Conservation (phyloP, 345 rosid species). For the Eutrema heterophyllum region DNA sequence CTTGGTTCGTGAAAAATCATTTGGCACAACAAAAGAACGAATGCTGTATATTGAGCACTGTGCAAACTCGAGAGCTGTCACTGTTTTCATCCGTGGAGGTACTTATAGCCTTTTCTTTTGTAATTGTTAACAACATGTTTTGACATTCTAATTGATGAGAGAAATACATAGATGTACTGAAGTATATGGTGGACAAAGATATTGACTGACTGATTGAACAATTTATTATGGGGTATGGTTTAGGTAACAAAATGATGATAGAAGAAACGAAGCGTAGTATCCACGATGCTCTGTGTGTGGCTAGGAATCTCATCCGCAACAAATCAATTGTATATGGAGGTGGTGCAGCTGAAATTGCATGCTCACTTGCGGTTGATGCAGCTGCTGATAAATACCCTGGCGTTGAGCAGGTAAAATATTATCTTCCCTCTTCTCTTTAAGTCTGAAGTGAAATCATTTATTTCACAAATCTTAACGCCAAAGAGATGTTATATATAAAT, state of each 20-base stretch:
- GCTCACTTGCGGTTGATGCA: conserved; percentile 85
- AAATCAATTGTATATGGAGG: conserved; percentile 96
- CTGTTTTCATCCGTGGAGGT: conserved; percentile 97
- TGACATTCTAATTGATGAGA: neutral
- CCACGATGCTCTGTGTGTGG: conserved; percentile 93
- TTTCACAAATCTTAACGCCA: neutral
- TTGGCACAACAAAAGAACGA: conserved; percentile 58
- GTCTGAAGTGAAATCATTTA: neutral
- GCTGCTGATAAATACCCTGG: conserved; percentile 93
- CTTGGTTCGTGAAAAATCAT: conserved; percentile 52
- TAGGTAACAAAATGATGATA: conserved; percentile 96
- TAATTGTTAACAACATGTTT: neutral
- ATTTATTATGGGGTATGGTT: conserved; percentile 21
- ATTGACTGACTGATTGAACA: neutral
- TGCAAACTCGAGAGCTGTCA: conserved; percentile 60
- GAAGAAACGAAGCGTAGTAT: conserved; percentile 98
- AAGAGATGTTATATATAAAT: neutral
- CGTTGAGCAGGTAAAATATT: conserved; percentile 69
- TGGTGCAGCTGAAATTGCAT: conserved; percentile 91
- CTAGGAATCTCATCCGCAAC: conserved; percentile 90
- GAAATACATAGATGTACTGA: neutral
- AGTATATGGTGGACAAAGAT: neutral
- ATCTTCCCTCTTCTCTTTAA: neutral
- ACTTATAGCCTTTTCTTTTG: neutral
- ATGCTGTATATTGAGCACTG: conserved; percentile 62